Evolutionary conservation across 352 stramenopile species (phyloP), one percentile per base, ranked within the genome.

Genomic region (Globisporangium splendens): DNA sequence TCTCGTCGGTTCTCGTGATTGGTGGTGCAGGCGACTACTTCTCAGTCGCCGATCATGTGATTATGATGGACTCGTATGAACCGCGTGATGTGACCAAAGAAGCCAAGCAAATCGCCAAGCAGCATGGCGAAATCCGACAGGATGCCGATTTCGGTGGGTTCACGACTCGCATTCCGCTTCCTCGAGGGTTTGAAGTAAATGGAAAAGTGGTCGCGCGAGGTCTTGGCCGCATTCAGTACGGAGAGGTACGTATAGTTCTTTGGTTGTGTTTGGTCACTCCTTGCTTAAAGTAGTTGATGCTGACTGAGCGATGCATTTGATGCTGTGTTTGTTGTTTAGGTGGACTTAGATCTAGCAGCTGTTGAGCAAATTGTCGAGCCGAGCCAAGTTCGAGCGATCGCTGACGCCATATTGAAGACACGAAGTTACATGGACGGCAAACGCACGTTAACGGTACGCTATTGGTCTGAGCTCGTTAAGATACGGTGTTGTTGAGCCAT

Each of bases 11-110:
- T 49, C 70, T 99, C 2, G 96, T 99, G n/a, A 95, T 99, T 61
- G 96, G 96, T 43, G 96, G 96, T 12, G 86, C 86, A 24, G 96
- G 96, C 0, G 96, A 99, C 72, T 99, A 98, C 66, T 98, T 99
- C 62, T 96, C 96, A 24, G 93, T 98, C 1, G 95, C 92, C 6
- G 93, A 99, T 67, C 86, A 91, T 50, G 95, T 98, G 20, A 85
- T 99, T 58, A 96, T 98, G 76, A 98, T 99, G 93, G 95, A 99
- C 64, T 89, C 76, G 20, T 99, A 98, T 64, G 73, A 86, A 54
- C 96, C 93, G 24, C 75, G 84, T 14, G 95, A 98, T 73, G 95
- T 97, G 4, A 98, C 95, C 1, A 64, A 61, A 13, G 73, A 89
- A 39, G 96, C 96, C 15, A 98, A 98, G 56, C 79, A 84, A 54